These are phyloP conservation scores for Alternaria ethzedia DNA, from an alignment of 2,329 filamentous ascomycete species.

Conservation along the genomic window DNA sequence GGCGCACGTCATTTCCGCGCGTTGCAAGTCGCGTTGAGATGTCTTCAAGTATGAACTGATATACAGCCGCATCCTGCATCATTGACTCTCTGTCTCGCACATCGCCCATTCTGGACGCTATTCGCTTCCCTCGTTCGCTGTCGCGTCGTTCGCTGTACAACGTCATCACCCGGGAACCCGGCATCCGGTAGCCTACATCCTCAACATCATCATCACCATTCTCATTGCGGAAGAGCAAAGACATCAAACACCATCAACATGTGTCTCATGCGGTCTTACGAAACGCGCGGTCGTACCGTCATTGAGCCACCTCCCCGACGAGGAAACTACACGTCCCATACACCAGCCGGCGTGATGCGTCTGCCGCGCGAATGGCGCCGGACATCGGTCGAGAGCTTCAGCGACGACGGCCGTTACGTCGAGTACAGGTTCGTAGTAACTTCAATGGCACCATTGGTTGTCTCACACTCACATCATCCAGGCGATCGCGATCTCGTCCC, in stretches of 20 bases:
- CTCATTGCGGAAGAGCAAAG: not conserved
- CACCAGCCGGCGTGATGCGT: conserved; percentile 41
- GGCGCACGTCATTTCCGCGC: conserved; percentile 16
- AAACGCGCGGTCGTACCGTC: conserved; percentile 34
- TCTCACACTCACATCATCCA: conserved; percentile 1
- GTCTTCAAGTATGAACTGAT: not conserved
- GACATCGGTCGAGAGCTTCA: conserved; percentile 17
- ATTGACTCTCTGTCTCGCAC: not conserved
- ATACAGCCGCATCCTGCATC: not conserved
- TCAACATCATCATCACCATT: not conserved
- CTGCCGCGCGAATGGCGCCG: conserved; percentile 42
- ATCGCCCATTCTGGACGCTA: not conserved
- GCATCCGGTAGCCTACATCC: not conserved
- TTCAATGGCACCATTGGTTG: not conserved
- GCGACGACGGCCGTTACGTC: conserved; percentile 25
- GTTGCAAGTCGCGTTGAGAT: not conserved
- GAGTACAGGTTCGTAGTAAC: conserved; percentile 25
- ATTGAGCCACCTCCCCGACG: conserved; percentile 40
- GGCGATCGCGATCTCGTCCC: conserved; percentile 24
- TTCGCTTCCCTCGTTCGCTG: not conserved
- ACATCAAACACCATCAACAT: conserved; percentile 20
- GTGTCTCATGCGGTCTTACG: conserved; percentile 44
- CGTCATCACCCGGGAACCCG: conserved; percentile 2
- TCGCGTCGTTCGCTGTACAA: conserved; percentile 1
- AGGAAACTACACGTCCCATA: conserved; percentile 42